Percentiles rank a stretch among this genome's conserved stretches.
These are phyloP conservation scores for Fusarium cyanostomum DNA, from an alignment of 2,329 filamentous ascomycete species.

Conservation along the genomic window DNA sequence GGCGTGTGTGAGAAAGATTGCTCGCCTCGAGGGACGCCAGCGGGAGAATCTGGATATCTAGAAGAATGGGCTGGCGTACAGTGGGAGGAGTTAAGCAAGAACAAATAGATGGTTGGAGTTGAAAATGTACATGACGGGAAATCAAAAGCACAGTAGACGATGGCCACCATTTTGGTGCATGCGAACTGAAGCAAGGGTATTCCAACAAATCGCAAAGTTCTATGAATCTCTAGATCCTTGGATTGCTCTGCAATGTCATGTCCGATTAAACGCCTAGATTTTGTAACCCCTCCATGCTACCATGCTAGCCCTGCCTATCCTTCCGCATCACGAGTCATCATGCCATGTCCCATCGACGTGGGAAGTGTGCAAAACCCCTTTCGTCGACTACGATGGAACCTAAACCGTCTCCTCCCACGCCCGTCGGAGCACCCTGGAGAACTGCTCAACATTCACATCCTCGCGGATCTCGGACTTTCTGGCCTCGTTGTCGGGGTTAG, in stretches of 20 bases:
- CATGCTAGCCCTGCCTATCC: conserved; percentile 42
- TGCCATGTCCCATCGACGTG: conserved; percentile 41
- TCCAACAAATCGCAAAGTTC: conserved; percentile 44
- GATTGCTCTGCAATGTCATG: conserved; percentile 50
- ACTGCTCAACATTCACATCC: conserved; percentile 92
- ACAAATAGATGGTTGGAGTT: conserved; percentile 37
- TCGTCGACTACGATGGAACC: conserved; percentile 27
- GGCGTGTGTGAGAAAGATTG: conserved; percentile 87
- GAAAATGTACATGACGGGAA: conserved; percentile 15
- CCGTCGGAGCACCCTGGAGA: conserved; percentile 80
- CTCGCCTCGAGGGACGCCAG: conserved; percentile 63
- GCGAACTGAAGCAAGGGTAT: conserved; percentile 23
- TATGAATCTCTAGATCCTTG: conserved; percentile 46
- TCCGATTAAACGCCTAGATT: conserved; percentile 51
- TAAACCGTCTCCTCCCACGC: conserved; percentile 78
- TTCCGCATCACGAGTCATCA: conserved; percentile 44
- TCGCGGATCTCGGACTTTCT: conserved; percentile 95
- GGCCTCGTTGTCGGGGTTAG: conserved; percentile 97
- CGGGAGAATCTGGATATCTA: conserved; percentile 77
- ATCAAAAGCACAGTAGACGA: conserved; percentile 12
- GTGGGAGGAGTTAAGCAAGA: conserved; percentile 81
- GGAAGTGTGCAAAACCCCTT: conserved; percentile 33
- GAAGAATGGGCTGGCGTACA: conserved; percentile 99
- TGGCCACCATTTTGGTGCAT: conserved; percentile 7
- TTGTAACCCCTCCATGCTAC: conserved; percentile 46